These are phyloP conservation scores for Microcyclospora tardicrescens DNA, from an alignment of 2,329 filamentous ascomycete genomes.

Conservation along the genomic window DNA sequence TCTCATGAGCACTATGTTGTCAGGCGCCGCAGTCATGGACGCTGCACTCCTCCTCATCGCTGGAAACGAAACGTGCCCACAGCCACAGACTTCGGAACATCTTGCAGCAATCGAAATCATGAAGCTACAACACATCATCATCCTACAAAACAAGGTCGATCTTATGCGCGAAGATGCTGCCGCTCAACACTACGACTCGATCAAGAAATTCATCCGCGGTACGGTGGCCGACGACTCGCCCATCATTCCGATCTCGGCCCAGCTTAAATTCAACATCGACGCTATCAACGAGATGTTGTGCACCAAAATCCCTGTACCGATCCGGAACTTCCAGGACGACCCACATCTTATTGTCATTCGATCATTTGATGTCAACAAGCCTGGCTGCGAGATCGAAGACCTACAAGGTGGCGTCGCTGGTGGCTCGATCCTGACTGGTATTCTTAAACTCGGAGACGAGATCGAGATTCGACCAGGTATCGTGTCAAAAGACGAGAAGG, in stretches of 20 bases:
- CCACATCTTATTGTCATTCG: constrained; percentile 99
- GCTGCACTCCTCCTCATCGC: constrained; percentile 91
- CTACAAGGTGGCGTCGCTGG: constrained; percentile 97
- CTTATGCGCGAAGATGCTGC: constrained; percentile 94
- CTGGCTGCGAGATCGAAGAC: constrained; percentile 95
- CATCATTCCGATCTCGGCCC: constrained; percentile 91
- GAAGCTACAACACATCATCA: constrained; percentile 99
- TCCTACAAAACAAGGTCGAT: constrained; percentile 99
- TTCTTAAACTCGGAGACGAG: constrained; percentile 92
- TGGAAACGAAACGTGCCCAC: constrained; percentile 95
- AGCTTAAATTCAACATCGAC: constrained; percentile 99
- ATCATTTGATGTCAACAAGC: constrained; percentile 99
- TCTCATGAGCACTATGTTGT: constrained; percentile 99
- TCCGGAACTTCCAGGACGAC: constrained; percentile 78
- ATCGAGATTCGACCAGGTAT: constrained; percentile 99
- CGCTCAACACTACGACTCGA: constrained; percentile 87
- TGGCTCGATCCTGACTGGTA: constrained; percentile 91
- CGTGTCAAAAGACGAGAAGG: constrained; percentile 85
- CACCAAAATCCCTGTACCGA: constrained; percentile 83
- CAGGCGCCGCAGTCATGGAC: constrained; percentile 98
- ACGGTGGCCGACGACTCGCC: constrained; percentile 91
- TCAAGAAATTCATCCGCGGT: constrained; percentile 95
- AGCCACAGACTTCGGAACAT: constrained; percentile 97
- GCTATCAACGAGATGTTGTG: constrained; percentile 94
- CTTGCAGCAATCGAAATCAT: constrained; percentile 99